Evolutionary conservation across 768 basidiomycete genomes (phyloP), one percentile per base, ranked within the genome.

Genomic region (Suillus americanus): DNA sequence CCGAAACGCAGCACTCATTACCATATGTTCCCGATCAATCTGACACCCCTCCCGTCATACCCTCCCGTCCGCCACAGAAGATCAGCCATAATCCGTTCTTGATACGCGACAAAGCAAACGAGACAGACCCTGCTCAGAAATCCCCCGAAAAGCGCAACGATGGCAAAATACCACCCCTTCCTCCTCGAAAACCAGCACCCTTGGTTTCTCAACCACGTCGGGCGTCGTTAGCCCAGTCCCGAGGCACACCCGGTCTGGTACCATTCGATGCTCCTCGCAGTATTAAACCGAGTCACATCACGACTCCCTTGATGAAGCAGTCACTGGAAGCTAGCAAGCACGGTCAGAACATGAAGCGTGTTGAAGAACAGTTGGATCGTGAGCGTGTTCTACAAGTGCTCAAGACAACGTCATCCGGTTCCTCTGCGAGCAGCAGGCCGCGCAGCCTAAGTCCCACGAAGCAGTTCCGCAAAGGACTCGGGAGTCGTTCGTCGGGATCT

Each of bases 251-350:
- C 60, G 38, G 28, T 59, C 35, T 33, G 20, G 23, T 60, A 3
- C 63, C 69, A 12, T 60, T 62, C 3, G 65, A 62, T 35, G 60
- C 69, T 60, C 70, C 74, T 37, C 62, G 71, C 30, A 78, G 67
- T n/a, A 13, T 46, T 33, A 75, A 63, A 35, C 69, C 75, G 3
- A 64, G 66, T 3, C 88, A 90, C 62, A 75, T 85, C 35, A 86
- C 86, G 28, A 89, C 86, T 13, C 81, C 83, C 0, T 77, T 91
- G n/a, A 91, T 91, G 78, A 83, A 84, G 65, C 90, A 92, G 74
- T 87, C 86, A 25, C 77, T 94, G 1, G 86, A 89, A 61, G 92
- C 92, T 7, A 87, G 85, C 64, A 90, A 90, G 70, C 83, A 85
- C 0, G 91, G 85, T 1, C 87, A 90, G 73, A 83, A 82, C 5